Base-by-base conservation (phyloP, 495 filamentous ascomycete species). In the Lasiosphaeris hirsuta region DNA sequence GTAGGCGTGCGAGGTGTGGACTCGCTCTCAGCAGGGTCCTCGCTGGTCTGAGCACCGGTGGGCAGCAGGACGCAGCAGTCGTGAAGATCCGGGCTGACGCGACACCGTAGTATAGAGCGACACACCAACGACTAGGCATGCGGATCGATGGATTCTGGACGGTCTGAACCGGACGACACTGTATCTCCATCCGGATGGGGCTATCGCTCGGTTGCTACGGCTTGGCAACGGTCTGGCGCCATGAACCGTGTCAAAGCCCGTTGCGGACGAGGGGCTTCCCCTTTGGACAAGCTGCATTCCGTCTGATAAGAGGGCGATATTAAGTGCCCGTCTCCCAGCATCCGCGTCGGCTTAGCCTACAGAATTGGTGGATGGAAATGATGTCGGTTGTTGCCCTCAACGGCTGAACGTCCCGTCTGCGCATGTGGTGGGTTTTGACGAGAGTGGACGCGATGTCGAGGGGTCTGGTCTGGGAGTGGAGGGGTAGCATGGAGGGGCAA, bases 231-330 rank as follows among this genome's bases (percentile, higher is more conserved):
- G 9, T 9, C 37, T 18, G 51, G 37, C 23, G 34, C 41, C 42
- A 35, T 55, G 53, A 18, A 55, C 39, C 43, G 48, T 18, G 37
- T 49, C 36, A 34, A 36, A 50, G 50, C 49, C 34, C 39, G 38
- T 11, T 40, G 23, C 4, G 23, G 43, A 40, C 2, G 7, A 15
- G 23, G 37, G 19, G 49, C 49, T 59, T 59, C 57, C 57, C 18
- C 50, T 48, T 59, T 59, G 37, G 57, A 59, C 50, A 11, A 35
- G 41, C 33, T 54, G 57, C 57, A 59, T 46, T 17, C 40, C 53
- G 53, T 47, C 35, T 54, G 57, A 44, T 52, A 42, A 39, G 19
- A 53, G 35, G 18, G 19, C 44, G 57, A 59, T 47, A 59, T 59
- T 59, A 42, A 51, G 57, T 53, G 36, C 56, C 23, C 10, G 39